phyloP scores from a whole-genome alignment of 441 rosid genomes.

The Pelargonium fulgidum region DNA sequence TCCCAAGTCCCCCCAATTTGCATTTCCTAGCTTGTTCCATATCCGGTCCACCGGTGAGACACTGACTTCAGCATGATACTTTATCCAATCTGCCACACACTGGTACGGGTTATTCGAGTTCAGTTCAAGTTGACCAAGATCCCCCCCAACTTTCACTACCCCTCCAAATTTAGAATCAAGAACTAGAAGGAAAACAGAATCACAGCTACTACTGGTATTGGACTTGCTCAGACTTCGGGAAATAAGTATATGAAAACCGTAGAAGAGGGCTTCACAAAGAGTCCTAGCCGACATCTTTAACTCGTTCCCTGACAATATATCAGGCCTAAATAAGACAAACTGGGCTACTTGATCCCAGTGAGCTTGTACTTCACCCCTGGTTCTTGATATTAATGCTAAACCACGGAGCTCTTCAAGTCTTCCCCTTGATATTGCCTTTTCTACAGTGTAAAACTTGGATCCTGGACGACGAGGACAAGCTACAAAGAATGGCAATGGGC shows the following conservation, averaged over 20 bases:
- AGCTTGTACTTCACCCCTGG: conserved; percentile 32
- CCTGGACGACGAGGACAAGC: conserved; percentile 42
- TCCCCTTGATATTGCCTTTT: conserved; percentile 53
- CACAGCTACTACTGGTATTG: conserved; percentile 19
- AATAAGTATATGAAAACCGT: conserved; percentile 48
- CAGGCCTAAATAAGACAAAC: conserved; percentile 39
- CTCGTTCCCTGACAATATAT: conserved; percentile 38
- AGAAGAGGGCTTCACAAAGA: conserved; percentile 60
- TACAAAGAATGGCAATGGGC: conserved; percentile 42
- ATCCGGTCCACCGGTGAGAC: conserved; percentile 47
- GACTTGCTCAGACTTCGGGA: conserved; percentile 44
- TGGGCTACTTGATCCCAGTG: conserved; percentile 50
- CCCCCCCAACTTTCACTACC: conserved; percentile 56
- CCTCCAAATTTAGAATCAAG: conserved; percentile 61
- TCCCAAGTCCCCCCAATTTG: conserved; percentile 59
- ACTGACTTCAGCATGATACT: conserved; percentile 39
- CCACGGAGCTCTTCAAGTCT: conserved; percentile 47
- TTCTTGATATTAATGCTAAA: conserved; percentile 43
- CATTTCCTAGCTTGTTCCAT: conserved; percentile 63
- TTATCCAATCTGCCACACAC: conserved; percentile 47
- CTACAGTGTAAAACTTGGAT: conserved; percentile 45
- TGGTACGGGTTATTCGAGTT: conserved; percentile 34
- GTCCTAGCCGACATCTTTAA: conserved; percentile 37
- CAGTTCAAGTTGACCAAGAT: conserved; percentile 36
- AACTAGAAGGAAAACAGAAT: conserved; percentile 43